Evolutionary conservation across 2,329 filamentous ascomycete species (phyloP).

Genomic region (Talaromyces amestolkiae): DNA sequence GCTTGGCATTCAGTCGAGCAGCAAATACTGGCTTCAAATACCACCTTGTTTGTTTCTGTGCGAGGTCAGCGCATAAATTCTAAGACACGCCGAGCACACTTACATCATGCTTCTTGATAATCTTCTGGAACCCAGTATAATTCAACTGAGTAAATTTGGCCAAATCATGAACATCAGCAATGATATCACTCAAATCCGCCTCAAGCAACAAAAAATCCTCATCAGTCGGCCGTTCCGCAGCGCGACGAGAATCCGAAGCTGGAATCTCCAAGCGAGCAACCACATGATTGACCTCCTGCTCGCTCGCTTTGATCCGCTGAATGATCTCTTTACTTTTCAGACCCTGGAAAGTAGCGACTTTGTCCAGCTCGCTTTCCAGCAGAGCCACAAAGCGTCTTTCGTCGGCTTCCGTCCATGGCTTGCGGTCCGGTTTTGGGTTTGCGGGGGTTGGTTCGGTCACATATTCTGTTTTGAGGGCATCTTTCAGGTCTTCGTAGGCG

Average conservation of each 20-base stretch:
- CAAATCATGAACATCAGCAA: constrained; percentile 95
- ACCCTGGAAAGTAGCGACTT: constrained; percentile 96
- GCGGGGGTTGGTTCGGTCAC: constrained; percentile 50
- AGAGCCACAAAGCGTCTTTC: constrained; percentile 83
- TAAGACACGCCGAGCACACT: constrained; percentile 33
- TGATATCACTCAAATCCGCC: constrained; percentile 94
- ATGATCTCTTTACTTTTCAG: constrained; percentile 96
- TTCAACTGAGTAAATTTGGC: constrained; percentile 98
- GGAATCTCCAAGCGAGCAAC: constrained; percentile 60
- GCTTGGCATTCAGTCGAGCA: constrained; percentile 87
- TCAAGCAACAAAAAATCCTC: constrained; percentile 93
- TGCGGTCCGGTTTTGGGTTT: constrained; percentile 51
- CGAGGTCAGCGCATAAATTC: constrained; percentile 60
- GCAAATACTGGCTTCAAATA: constrained; percentile 95
- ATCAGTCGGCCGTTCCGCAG: constrained; percentile 61
- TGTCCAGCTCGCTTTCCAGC: constrained; percentile 90
- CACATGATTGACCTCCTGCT: constrained; percentile 86
- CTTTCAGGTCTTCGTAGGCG: constrained; percentile 87
- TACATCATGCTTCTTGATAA: constrained; percentile 99
- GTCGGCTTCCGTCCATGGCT: constrained; percentile 84
- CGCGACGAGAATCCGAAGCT: constrained; percentile 52
- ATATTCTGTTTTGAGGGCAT: constrained; percentile 73
- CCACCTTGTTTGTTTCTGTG: constrained; percentile 91
- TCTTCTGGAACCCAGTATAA: constrained; percentile 99
- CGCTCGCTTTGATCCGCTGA: constrained; percentile 79